A percentile compares a stretch with the other conserved stretches of the same genome.
Conservation (phyloP, 176 grass and related monocot species). For the Poa pratensis region DNA sequence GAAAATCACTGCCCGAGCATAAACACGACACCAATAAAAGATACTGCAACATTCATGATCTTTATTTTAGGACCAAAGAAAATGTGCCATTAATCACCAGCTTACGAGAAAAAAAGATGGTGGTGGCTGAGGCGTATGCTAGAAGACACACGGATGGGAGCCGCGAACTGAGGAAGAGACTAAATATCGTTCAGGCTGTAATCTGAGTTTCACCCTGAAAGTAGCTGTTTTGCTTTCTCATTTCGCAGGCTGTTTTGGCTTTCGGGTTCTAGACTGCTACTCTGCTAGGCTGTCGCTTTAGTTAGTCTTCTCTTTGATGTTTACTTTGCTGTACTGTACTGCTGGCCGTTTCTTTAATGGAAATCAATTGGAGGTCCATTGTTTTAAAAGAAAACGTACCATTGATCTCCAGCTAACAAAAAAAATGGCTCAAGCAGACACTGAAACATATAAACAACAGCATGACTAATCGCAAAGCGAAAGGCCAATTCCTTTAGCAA, state of each 20-base stretch:
- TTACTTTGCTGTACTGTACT: not conserved
- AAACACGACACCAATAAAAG: not conserved
- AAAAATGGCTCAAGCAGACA: not conserved
- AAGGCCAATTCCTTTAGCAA: constrained; percentile 11
- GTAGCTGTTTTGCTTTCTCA: not conserved
- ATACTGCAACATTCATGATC: not conserved
- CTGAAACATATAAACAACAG: not conserved
- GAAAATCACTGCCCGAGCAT: not conserved
- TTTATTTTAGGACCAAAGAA: constrained; percentile 5
- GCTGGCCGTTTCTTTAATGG: not conserved
- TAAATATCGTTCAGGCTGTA: not conserved
- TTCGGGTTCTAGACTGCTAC: not conserved
- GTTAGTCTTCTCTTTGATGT: not conserved
- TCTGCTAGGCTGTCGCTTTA: not conserved
- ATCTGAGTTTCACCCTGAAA: not conserved
- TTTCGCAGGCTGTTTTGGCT: not conserved
- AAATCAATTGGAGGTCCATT: not conserved
- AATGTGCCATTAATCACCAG: not conserved
- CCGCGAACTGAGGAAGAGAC: not conserved
- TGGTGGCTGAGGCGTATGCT: not conserved
- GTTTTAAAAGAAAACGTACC: not conserved
- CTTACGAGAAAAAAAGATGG: not conserved
- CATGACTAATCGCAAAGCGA: not conserved
- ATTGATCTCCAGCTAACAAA: not conserved
- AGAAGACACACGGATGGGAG: not conserved